Evolutionary conservation across 2,329 filamentous ascomycete genomes (phyloP), one percentile per base, ranked within the genome.

Genomic region (Ceratocystis huliohia): DNA sequence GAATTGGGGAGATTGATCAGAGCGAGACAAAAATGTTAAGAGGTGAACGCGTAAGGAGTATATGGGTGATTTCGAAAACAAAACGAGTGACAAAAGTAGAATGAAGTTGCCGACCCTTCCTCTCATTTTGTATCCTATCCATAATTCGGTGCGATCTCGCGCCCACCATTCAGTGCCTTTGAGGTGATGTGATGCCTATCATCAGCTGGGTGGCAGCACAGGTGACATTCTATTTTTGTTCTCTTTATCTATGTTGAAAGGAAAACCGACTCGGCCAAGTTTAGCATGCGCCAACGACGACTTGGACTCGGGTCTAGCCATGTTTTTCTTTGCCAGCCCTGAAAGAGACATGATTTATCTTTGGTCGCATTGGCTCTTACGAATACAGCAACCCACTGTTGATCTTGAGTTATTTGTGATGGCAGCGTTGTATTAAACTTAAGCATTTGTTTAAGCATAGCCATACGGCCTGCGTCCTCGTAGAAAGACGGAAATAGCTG

Each of bases 301-400:
- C 37, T 41, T 41, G 10, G 37, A 8, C 7, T n/a, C 25, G 17
- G 7, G 1, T 20, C 6, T 20, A 50, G 46, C 6, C 48, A 5
- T 10, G 48, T 53, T 53, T 50, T 53, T 53, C 48, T 53, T 53
- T 28, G 48, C 5, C 22, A 10, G 20, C 22, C 15, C 25, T 53
- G 48, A 53, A 59, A 59, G 56, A 17, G 17, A 59, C 56, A 59
- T 59, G 28, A 53, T 59, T 59, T 25, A n/a, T 59, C 33, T 59
- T 59, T 59, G 17, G 28, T 33, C 28, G n/a, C 33, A 30, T 7
- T 28, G 20, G n/a, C 15, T 10, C 20, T 59, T 17, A 59, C 33
- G 33, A 25, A 37, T 17, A 33, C 25, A 17, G 25, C 20, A n/a
- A n/a, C 30, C 17, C 17, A 30, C 53, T 3, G 13, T n/a, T 57